Base-by-base conservation (phyloP, 1,284 basidiomycete genomes). In the Trichosporon asahii region DNA sequence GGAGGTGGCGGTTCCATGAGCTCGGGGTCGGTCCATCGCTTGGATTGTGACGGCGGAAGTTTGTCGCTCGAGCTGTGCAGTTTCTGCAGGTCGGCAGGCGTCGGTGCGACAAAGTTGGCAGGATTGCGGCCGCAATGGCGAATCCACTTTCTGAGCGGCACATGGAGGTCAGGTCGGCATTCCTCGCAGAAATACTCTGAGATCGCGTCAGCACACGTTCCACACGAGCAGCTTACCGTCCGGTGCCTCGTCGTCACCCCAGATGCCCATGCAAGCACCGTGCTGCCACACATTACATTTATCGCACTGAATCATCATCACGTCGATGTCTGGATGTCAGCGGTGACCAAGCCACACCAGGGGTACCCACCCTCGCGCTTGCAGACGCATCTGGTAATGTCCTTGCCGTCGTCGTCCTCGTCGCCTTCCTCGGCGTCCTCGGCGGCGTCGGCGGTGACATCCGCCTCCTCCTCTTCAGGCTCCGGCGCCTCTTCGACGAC, bases 251-350 rank as follows among this genome's bases (percentile, higher is more conserved):
- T 91, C 91, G 80, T 95, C 92, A 55, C 89, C 89, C 80, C 90
- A 89, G 82, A 93, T 93, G 65, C 96, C 96, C 90, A 99, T 95
- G 85, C 96, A 99, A 35, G 91, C 88, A 21, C 95, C 95, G 83
- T 99, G 96, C 84, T 99, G 96, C 96, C 96, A 99, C 72, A 94
- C 93, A 79, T 94, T 92, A 86, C 96, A 99, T 67, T 88, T 90
- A 85, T 99, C 96, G 85, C 96, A 99, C 83, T 95, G 92, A 66
- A 98, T 94, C 94, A 98, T 98, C 74, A 90, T 88, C 76, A 90
- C 90, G 78, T 92, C 91, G 79, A 92, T 91, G 83, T 88, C 74
- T 73, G 37, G 8, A 61, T 15, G 76, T 70, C 69, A 72, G 67
- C 64, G 2, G n/a, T 23, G 49, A 29, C 2, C 15, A 7, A 15